phyloP scores from a whole-genome alignment of 176 grass and related monocot species.

The Sorghum bicolor region DNA sequence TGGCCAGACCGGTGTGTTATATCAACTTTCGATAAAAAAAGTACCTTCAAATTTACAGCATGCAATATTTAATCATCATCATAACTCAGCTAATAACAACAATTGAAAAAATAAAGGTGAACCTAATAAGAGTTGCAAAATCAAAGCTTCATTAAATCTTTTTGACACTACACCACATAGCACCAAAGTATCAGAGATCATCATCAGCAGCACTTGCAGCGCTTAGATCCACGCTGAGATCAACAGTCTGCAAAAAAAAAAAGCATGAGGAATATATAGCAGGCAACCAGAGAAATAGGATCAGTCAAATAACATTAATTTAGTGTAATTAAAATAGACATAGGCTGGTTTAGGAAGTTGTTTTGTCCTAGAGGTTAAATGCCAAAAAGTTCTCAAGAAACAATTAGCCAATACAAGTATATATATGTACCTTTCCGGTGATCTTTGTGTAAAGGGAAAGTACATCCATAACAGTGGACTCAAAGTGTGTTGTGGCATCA shows the following conservation, averaged over 20 bases:
- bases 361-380: neutral
- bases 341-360: neutral
- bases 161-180: conserved; percentile 24
- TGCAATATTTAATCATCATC: neutral
- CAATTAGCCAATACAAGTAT: neutral
- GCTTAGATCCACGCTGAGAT: conserved; percentile 86
- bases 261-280: conserved; percentile 21
- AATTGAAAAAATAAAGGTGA: neutral
- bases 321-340: neutral
- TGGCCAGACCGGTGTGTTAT: neutral
- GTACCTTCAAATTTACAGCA: neutral
- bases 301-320: neutral
- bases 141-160: neutral
- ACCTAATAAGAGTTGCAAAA: conserved; percentile 17
- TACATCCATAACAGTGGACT: conserved; percentile 91
- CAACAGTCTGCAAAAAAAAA: conserved; percentile 41
- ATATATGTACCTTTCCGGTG: conserved; percentile 75
- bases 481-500: conserved; percentile 94
- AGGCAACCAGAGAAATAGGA: conserved; percentile 10
- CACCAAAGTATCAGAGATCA: conserved; percentile 37
- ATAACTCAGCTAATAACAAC: neutral
- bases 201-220: conserved; percentile 83
- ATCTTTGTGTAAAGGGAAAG: conserved; percentile 76
- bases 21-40: neutral
- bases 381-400: neutral